Conservation (phyloP, 768 basidiomycete genomes). For the Mycena albidolilacea region DNA sequence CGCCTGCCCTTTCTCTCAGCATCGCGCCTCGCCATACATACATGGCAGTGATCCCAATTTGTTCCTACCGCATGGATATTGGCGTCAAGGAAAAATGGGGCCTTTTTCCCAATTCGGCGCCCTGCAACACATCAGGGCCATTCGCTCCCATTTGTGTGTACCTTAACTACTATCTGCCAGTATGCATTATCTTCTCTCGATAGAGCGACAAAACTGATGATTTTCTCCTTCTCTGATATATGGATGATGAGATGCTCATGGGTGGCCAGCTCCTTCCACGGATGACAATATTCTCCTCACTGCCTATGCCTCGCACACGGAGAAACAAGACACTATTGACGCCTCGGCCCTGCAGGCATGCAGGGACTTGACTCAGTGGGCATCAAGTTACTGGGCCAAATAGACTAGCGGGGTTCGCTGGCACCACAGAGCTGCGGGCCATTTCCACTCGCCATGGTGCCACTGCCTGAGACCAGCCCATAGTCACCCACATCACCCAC, state of each 20-base stretch:
- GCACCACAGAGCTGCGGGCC: background rate
- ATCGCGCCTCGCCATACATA: no score
- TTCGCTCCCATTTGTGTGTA: no score
- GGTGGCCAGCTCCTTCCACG: conserved; percentile 74
- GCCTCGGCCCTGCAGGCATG: conserved; percentile 86
- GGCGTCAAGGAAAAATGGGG: no score
- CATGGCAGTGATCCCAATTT: no score
- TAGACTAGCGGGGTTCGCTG: background rate
- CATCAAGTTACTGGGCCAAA: conserved; percentile 91
- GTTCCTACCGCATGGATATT: no score
- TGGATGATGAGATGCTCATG: conserved; percentile 16
- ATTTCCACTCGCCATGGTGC: background rate
- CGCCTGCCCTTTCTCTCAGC: no score
- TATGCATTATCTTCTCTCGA: no score
- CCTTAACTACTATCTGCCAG: no score
- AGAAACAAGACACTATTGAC: conserved; percentile 99
- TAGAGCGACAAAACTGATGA: no score
- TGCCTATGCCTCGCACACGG: conserved; percentile 95
- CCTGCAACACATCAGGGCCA: no score
- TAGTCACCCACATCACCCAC: background rate
- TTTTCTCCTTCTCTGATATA: no score
- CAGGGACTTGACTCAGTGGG: conserved; percentile 79
- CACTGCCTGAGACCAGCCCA: conserved; percentile 61
- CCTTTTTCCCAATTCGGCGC: no score
- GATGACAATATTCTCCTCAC: conserved; percentile 95